Percentiles rank a stretch among this genome's conserved stretches.
These are phyloP conservation scores for Letharia columbiana DNA, from an alignment of 495 filamentous ascomycete species.

Conservation along the genomic window DNA sequence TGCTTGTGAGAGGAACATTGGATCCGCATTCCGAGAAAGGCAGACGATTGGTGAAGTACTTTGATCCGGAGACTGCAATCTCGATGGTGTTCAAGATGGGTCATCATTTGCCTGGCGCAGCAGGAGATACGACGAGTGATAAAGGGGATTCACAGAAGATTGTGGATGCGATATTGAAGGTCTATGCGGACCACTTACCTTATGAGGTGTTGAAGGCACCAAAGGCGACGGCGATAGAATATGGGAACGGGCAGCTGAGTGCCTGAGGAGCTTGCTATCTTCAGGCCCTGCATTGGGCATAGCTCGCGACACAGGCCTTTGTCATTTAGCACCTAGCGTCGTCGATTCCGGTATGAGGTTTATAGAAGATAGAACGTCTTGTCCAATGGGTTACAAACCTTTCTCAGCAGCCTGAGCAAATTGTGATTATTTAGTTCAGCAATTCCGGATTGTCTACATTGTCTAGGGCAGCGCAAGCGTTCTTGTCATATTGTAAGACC, in stretches of 20 bases:
- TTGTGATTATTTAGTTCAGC: neutral
- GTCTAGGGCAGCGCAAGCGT: neutral
- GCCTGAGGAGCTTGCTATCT: neutral
- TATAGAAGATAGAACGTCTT: neutral
- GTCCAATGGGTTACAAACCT: neutral
- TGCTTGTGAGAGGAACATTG: constrained; percentile 29
- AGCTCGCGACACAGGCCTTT: neutral
- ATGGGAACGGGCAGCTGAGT: neutral
- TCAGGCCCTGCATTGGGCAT: neutral
- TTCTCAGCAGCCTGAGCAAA: neutral
- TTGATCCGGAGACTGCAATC: constrained; percentile 22
- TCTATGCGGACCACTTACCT: constrained; percentile 14
- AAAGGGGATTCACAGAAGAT: constrained; percentile 19
- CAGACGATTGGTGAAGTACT: constrained; percentile 25
- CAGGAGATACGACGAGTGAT: constrained; percentile 26
- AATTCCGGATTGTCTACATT: neutral
- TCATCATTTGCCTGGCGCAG: constrained; percentile 27
- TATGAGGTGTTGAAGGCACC: neutral
- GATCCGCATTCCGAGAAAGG: constrained; percentile 28
- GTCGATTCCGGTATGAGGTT: neutral
- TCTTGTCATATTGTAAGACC: neutral
- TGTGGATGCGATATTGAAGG: constrained; percentile 27
- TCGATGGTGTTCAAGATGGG: constrained; percentile 26
- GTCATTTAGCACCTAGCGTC: neutral
- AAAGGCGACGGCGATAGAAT: neutral